A percentile compares a stretch with the other conserved stretches of the same genome.
These are phyloP conservation scores for Rhodofomes roseus DNA, from an alignment of 1,284 basidiomycete species.

Conservation along the genomic window DNA sequence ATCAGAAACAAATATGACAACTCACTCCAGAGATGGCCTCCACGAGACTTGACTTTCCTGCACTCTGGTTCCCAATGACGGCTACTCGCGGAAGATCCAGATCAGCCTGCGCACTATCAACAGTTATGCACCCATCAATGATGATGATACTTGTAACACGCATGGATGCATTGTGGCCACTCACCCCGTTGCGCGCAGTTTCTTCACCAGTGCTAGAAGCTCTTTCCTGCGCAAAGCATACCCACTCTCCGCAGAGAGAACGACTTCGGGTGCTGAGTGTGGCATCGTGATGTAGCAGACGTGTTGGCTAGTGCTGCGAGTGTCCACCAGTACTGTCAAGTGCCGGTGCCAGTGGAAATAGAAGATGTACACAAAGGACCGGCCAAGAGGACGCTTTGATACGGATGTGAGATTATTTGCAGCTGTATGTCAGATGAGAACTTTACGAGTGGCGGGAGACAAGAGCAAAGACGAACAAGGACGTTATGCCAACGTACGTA, in stretches of 20 bases:
- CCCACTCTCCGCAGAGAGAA: background rate
- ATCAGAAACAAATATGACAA: constrained; percentile 1
- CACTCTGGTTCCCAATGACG: constrained; percentile 28
- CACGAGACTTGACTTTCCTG: constrained; percentile 41
- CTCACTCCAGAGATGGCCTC: constrained; percentile 58
- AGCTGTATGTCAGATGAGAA: no score
- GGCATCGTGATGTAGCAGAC: background rate
- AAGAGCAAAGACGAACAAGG: no score
- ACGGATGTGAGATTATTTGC: no score
- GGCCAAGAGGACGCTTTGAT: no score
- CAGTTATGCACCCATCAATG: background rate
- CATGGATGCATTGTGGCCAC: background rate
- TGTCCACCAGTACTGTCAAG: no score
- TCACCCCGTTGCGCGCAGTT: constrained; percentile 1
- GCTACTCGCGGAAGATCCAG: constrained; percentile 26
- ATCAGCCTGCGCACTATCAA: constrained; percentile 22
- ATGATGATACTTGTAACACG: background rate
- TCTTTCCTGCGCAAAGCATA: background rate
- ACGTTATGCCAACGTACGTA: no score
- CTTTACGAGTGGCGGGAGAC: no score
- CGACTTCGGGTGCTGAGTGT: background rate
- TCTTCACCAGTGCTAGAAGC: constrained; percentile 1
- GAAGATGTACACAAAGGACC: no score
- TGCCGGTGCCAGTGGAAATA: no score
- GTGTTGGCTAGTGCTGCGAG: no score